Evolutionary conservation across 805 yeast genomes (phyloP).

Genomic region (Candida multigemmis): DNA sequence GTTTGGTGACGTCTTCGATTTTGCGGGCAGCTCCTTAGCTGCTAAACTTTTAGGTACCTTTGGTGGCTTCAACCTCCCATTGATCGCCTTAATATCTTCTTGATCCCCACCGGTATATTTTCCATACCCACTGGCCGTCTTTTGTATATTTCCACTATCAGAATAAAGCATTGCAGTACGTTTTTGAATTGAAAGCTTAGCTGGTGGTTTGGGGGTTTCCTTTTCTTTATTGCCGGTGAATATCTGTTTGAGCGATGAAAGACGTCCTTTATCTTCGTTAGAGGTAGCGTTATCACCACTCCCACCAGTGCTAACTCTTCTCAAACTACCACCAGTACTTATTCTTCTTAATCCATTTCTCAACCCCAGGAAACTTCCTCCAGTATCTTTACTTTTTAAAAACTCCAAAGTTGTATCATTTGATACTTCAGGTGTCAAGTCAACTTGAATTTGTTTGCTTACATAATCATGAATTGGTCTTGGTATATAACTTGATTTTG

Average conservation of each 20-base stretch:
- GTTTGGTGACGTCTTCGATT: not conserved
- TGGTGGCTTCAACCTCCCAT: constrained; percentile 19
- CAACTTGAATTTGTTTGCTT: not conserved
- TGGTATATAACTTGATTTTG: constrained; percentile 7
- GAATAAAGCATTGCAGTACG: constrained; percentile 44
- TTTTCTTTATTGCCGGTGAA: constrained; percentile 9
- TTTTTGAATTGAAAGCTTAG: constrained; percentile 38
- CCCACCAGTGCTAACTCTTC: constrained; percentile 5
- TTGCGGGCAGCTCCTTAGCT: constrained; percentile 5
- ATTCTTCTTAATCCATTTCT: constrained; percentile 27
- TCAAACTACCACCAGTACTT: constrained; percentile 26
- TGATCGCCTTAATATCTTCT: constrained; percentile 25
- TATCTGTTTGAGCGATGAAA: constrained; percentile 19
- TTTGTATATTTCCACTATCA: constrained; percentile 33
- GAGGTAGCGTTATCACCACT: constrained; percentile 8
- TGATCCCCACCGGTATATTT: constrained; percentile 48
- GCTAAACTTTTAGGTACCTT: constrained; percentile 24
- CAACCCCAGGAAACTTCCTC: constrained; percentile 27
- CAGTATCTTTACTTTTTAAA: constrained; percentile 22
- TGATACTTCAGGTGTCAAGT: not conserved
- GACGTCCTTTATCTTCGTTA: constrained; percentile 16
- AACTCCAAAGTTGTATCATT: constrained; percentile 2
- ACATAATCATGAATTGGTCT: not conserved
- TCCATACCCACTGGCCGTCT: constrained; percentile 79
- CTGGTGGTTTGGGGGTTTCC: constrained; percentile 4